These are phyloP conservation scores for Aplosporella prunicola DNA, from an alignment of 2,329 filamentous ascomycete species.

Conservation along the genomic window DNA sequence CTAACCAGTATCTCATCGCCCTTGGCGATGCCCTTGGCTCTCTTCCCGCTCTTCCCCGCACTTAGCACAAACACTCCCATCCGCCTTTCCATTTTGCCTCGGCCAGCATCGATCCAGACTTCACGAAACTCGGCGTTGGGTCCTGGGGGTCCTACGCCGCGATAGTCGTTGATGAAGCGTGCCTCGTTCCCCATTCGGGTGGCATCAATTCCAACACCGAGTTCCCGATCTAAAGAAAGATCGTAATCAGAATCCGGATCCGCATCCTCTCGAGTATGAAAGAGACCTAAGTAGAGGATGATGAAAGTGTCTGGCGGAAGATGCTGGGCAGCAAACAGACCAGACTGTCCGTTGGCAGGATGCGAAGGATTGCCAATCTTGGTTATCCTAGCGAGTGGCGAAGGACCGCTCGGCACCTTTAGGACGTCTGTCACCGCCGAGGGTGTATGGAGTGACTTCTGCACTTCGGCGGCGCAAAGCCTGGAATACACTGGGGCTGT, in stretches of 20 bases:
- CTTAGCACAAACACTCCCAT: slow-evolving; percentile 43
- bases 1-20: slow-evolving; percentile 45
- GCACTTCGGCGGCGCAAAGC: slow-evolving; percentile 18
- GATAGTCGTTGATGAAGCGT: slow-evolving; percentile 46
- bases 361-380: slow-evolving; percentile 33
- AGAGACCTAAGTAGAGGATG: slow-evolving; percentile 40
- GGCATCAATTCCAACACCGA: slow-evolving; percentile 41
- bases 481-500: slow-evolving; percentile 24
- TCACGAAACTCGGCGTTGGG: slow-evolving; percentile 38
- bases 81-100: slow-evolving; percentile 34
- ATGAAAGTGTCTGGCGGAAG: slow-evolving; percentile 39
- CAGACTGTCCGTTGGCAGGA: slow-evolving; percentile 39
- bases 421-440: slow-evolving; percentile 7
- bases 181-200: slow-evolving; percentile 41
- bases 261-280: slow-evolving; percentile 35
- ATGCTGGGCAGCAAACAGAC: slow-evolving; percentile 38
- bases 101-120: slow-evolving; percentile 23
- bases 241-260: slow-evolving; percentile 42
- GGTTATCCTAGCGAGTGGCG: slow-evolving; percentile 32
- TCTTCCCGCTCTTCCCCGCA: slow-evolving; percentile 40
- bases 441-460: slow-evolving; percentile 17
- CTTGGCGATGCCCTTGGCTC: slow-evolving; percentile 36
- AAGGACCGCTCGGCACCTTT: slow-evolving; percentile 20
- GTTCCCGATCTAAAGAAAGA: slow-evolving; percentile 40
- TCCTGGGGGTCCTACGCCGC: slow-evolving; percentile 32